Base-by-base conservation (phyloP, 1,284 basidiomycete species). In the Fistulinella cinereoalba region DNA sequence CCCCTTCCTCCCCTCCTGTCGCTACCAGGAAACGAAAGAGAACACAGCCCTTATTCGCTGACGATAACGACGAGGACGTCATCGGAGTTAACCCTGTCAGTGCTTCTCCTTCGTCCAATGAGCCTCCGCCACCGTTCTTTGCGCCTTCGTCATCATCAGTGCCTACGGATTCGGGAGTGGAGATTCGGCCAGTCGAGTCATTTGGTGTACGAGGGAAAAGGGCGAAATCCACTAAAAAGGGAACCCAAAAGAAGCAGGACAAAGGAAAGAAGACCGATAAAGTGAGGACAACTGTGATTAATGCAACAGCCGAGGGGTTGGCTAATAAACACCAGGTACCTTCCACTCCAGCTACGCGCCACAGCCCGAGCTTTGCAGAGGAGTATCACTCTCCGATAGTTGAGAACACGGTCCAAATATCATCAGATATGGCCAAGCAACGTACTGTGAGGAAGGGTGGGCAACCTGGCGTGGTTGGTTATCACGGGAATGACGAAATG, bases 41-140 rank as follows among this genome's bases (percentile, higher is more conserved):
- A 37, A 23, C 37, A 1, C 47, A 38, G 6, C 49, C 49, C 12
- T 43, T n/a, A 4, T 28, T 57, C 18, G 41, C 37, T 4, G 50
- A 50, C 23, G 50, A 57, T 0, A 57, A 51, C 4, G 61, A 53
- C 27, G 49, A 55, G 31, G 46, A 57, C 39, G 16, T 49, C n/a
- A 44, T 45, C 9, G 41, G 37, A 32, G 29, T 25, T 11, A 33
- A 16, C 13, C 33, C 40, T 15, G n/a, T 18, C 2, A 21, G 33
- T 31, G 27, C 36, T 9, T 49, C 56, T 18, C 37, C 43, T 3
- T 37, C 46, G 5, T 39, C 23, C 15, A 6, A 32, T 18, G 36
- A 43, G 18, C 65, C 62, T 34, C 55, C 53, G 10, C 50, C 50
- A 19, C n/a, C n/a, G n/a, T 66, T 66, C 44, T 66, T 66, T 11